Conservation (phyloP, 225 moss, liverwort and hornwort genomes). For the Marchantia paleacea region DNA sequence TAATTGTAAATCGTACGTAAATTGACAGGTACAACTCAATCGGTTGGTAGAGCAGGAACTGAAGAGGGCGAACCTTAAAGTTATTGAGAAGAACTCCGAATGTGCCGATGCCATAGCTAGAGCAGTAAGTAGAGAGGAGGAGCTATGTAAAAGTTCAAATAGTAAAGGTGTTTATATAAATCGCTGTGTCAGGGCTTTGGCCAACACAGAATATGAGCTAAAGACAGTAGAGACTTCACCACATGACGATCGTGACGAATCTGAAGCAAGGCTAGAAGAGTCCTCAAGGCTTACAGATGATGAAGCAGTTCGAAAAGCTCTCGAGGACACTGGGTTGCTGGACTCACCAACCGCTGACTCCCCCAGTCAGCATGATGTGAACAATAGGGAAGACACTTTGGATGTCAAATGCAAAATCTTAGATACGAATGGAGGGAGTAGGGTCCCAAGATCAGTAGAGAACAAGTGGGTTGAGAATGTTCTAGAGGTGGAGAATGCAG, state of each 20-base stretch:
- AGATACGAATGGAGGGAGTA: background rate
- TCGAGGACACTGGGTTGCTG: slow-evolving; percentile 47
- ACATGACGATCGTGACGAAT: slow-evolving; percentile 23
- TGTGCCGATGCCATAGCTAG: slow-evolving; percentile 62
- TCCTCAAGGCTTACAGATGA: slow-evolving; percentile 11
- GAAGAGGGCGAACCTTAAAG: slow-evolving; percentile 53
- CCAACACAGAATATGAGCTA: slow-evolving; percentile 48
- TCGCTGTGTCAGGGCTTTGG: slow-evolving; percentile 80
- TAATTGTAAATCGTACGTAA: background rate
- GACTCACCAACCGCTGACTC: slow-evolving; percentile 44
- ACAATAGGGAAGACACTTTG: background rate
- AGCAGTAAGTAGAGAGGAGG: slow-evolving; percentile 74
- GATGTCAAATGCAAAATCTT: background rate
- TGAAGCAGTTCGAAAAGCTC: slow-evolving; percentile 39
- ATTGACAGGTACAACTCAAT: slow-evolving; percentile 75
- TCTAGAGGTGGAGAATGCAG: slow-evolving; percentile 45
- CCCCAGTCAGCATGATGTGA: background rate
- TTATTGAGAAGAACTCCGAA: slow-evolving; percentile 54
- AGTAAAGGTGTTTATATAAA: slow-evolving; percentile 93
- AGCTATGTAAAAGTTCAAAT: slow-evolving; percentile 67
- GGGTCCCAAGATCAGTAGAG: background rate
- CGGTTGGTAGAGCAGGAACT: slow-evolving; percentile 83
- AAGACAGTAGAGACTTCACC: slow-evolving; percentile 30
- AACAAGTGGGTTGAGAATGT: slow-evolving; percentile 43
- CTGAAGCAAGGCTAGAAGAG: slow-evolving; percentile 31